Conservation (phyloP, 129 eudicot species). For the Lonicera japonica region DNA sequence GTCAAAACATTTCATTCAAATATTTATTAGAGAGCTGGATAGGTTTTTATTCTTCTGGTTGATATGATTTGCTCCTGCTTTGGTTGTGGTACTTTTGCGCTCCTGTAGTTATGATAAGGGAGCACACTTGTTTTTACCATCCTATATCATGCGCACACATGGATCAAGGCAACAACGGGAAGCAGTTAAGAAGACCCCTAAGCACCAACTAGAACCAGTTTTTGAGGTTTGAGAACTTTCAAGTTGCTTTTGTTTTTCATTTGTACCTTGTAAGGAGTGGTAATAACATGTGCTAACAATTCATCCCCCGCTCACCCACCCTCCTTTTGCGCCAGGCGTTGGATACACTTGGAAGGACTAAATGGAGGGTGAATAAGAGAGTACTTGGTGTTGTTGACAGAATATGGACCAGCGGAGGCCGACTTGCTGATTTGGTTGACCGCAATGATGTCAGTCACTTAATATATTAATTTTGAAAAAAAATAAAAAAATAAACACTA, state of each 20-base stretch:
- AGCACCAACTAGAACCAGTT: slow-evolving; percentile 57
- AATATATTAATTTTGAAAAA: too few species aligned
- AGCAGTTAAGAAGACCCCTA: slow-evolving; percentile 56
- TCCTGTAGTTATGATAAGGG: slow-evolving; percentile 78
- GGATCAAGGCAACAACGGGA: slow-evolving; percentile 84
- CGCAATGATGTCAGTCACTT: slow-evolving; percentile 63
- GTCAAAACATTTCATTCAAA: too few species aligned
- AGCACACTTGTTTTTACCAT: slow-evolving; percentile 70
- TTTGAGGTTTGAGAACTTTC: slow-evolving; percentile 50
- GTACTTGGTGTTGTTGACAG: slow-evolving; percentile 65
- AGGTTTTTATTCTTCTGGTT: not conserved
- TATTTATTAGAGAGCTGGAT: too few species aligned
- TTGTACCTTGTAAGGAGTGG: slow-evolving; percentile 6
- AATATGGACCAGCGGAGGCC: slow-evolving; percentile 83
- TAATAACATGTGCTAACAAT: not conserved
- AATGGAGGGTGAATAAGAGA: slow-evolving; percentile 91
- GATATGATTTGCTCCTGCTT: not conserved
- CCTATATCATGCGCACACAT: slow-evolving; percentile 86
- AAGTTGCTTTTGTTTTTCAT: slow-evolving; percentile 1
- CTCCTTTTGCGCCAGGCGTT: slow-evolving; percentile 44
- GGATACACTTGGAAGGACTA: slow-evolving; percentile 85
- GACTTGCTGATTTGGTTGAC: slow-evolving; percentile 81
- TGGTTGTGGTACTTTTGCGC: not conserved
- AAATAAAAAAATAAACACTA: too few species aligned
- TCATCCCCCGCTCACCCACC: too few species aligned